Evolutionary conservation across 495 filamentous ascomycete species (phyloP).

Genomic region (Penicillium nucicola): DNA sequence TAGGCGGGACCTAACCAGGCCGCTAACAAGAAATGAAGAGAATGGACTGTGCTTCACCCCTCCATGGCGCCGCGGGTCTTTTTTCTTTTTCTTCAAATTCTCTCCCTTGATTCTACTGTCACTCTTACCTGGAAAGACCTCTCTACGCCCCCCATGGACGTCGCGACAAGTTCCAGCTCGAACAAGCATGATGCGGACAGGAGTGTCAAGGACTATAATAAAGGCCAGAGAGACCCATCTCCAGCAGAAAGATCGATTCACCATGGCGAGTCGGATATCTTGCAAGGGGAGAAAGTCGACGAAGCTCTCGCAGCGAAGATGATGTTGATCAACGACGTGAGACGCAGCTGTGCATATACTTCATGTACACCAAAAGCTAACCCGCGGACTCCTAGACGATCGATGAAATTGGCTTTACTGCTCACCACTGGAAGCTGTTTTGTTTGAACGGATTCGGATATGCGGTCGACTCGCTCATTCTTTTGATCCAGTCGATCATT

Average conservation of each 20-base stretch:
- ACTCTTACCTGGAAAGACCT: too few species aligned
- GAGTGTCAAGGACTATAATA: not conserved
- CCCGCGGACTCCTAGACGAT: constrained; percentile 47
- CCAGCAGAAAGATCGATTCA: constrained; percentile 12
- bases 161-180: too few species aligned
- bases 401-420: constrained; percentile 69
- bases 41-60: too few species aligned
- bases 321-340: constrained; percentile 66
- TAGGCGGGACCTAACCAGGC: too few species aligned
- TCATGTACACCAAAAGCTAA: not conserved
- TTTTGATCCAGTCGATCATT: constrained; percentile 66
- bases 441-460: constrained; percentile 65
- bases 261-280: constrained; percentile 47
- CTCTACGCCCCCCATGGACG: too few species aligned
- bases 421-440: constrained; percentile 68
- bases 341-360: constrained; percentile 12
- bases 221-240: constrained; percentile 3
- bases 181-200: too few species aligned
- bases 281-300: constrained; percentile 50
- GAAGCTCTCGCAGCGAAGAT: constrained; percentile 66
- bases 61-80: too few species aligned
- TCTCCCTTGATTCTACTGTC: too few species aligned
- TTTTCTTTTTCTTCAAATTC: too few species aligned
- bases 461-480: constrained; percentile 66
- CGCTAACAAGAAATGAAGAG: too few species aligned